Conservation (phyloP, 2,329 filamentous ascomycete genomes). For the Epichloe gansuensis region DNA sequence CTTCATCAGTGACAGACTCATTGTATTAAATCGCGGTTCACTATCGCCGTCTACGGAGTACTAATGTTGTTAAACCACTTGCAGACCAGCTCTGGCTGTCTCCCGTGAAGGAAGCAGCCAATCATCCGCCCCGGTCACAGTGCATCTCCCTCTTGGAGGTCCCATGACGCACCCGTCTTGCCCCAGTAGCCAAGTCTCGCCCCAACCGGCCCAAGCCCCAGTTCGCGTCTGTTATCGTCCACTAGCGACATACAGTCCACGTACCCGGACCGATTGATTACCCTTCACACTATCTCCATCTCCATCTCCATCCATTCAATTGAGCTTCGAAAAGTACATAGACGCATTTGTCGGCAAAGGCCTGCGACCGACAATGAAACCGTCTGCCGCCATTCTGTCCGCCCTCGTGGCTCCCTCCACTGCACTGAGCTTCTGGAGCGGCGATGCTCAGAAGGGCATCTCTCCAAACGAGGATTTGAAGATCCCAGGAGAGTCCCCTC, state of each 20-base stretch:
- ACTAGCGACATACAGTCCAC: too few relatives aligned
- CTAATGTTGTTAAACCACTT: background rate
- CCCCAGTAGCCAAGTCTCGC: conserved; percentile 2
- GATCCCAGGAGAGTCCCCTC: conserved; percentile 75
- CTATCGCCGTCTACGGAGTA: too few relatives aligned
- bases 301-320: background rate
- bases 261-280: too few relatives aligned
- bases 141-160: conserved; percentile 8
- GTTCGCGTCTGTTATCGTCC: background rate
- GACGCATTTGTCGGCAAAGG: background rate
- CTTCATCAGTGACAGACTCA: too few relatives aligned
- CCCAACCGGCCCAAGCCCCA: conserved; percentile 9
- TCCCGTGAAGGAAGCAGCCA: background rate
- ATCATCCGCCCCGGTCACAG: background rate
- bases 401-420: conserved; percentile 32
- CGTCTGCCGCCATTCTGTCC: conserved; percentile 32
- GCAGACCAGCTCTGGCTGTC: background rate
- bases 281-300: background rate
- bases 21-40: too few relatives aligned
- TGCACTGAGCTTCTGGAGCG: conserved; percentile 30
- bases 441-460: conserved; percentile 19
- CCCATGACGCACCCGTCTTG: conserved; percentile 24
- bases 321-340: background rate
- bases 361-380: conserved; percentile 17
- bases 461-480: conserved; percentile 41